Evolutionary conservation across 805 yeast species (phyloP).

Genomic region (Pichia paraexigua): DNA sequence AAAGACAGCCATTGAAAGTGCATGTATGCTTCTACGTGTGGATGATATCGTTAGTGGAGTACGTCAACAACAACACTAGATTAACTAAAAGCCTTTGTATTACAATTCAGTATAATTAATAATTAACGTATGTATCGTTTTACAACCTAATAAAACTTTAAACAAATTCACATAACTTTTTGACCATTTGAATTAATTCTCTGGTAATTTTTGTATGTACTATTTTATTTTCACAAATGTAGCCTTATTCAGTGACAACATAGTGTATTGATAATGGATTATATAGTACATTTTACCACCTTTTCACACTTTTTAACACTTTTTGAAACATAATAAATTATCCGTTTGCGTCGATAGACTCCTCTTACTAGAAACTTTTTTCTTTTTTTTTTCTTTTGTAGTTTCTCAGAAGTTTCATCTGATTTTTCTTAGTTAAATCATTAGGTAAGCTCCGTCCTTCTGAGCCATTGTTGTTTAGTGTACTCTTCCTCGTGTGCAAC

Average conservation of each 20-base stretch:
- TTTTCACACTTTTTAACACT: too few species aligned
- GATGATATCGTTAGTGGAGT: slow-evolving; percentile 98
- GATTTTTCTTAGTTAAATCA: background rate
- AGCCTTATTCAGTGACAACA: too few species aligned
- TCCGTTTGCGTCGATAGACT: background rate
- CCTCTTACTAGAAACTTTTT: too few species aligned
- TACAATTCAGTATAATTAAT: too few species aligned
- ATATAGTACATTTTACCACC: too few species aligned
- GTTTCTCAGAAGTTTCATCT: background rate
- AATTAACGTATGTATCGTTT: background rate
- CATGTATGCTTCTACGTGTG: slow-evolving; percentile 87
- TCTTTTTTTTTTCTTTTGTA: background rate
- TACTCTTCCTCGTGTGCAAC: background rate
- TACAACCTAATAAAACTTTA: too few species aligned
- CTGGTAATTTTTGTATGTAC: too few species aligned
- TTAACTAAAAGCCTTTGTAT: background rate
- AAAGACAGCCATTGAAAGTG: slow-evolving; percentile 97
- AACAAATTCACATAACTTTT: too few species aligned
- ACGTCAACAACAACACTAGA: slow-evolving; percentile 32
- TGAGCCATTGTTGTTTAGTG: background rate
- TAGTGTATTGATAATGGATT: too few species aligned
- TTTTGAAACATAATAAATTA: too few species aligned
- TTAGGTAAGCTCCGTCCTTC: background rate
- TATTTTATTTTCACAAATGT: too few species aligned
- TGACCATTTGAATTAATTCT: too few species aligned